These are phyloP conservation scores for Penicillium italicum DNA, from an alignment of 2,329 filamentous ascomycete species.

Conservation along the genomic window DNA sequence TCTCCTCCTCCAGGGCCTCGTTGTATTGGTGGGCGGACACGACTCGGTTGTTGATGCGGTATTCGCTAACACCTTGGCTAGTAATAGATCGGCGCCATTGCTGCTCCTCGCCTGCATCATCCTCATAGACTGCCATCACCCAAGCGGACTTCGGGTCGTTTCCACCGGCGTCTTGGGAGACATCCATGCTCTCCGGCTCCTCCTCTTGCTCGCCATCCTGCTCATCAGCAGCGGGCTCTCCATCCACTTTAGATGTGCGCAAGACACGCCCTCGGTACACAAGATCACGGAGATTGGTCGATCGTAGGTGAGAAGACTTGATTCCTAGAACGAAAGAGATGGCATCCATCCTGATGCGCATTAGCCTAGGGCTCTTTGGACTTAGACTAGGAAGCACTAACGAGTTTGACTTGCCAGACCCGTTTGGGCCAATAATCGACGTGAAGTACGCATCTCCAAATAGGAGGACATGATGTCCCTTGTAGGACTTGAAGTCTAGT, in stretches of 20 bases:
- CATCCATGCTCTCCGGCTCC: conserved; percentile 54
- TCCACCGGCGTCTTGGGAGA: conserved; percentile 56
- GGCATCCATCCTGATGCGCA: conserved; percentile 76
- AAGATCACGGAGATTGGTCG: conserved; percentile 86
- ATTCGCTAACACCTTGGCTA: conserved; percentile 82
- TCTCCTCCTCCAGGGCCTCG: conserved; percentile 83
- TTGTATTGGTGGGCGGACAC: conserved; percentile 93
- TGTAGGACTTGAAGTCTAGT: conserved; percentile 98
- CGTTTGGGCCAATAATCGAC: conserved; percentile 98
- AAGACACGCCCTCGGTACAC: conserved; percentile 94
- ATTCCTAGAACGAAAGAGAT: conserved; percentile 99
- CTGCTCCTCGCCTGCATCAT: conserved; percentile 92
- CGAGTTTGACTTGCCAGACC: conserved; percentile 98
- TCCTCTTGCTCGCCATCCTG: conserved; percentile 61
- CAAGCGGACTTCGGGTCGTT: conserved; percentile 90
- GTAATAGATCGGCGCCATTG: conserved; percentile 96
- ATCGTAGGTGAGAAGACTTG: conserved; percentile 96
- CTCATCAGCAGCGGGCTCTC: conserved; percentile 62
- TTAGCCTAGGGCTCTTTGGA: conserved; percentile 19
- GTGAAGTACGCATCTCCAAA: conserved; percentile 99
- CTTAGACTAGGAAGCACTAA: conserved; percentile 46
- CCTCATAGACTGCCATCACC: conserved; percentile 99
- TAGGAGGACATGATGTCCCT: conserved; percentile 87
- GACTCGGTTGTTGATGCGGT: conserved; percentile 88
- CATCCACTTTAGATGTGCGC: conserved; percentile 86